phyloP scores from a whole-genome alignment of 2,329 filamentous ascomycete genomes.

The Penicillium oxalicum region DNA sequence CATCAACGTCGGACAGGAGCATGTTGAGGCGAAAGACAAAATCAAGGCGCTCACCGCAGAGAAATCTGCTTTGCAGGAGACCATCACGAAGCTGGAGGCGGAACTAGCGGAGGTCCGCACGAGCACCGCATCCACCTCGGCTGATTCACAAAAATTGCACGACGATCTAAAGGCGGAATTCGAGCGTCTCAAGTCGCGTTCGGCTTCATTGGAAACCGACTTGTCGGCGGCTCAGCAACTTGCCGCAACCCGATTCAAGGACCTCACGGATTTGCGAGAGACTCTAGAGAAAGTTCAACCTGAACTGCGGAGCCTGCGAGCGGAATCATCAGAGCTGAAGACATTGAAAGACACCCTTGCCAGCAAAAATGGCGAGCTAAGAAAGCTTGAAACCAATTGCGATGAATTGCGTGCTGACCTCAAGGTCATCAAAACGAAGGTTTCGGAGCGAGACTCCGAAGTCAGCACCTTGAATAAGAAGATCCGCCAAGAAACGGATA shows the following conservation, averaged over 20 bases:
- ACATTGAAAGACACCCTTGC: conserved; percentile 67
- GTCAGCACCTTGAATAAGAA: conserved; percentile 73
- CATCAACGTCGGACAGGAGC: conserved; percentile 70
- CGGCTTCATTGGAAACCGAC: conserved; percentile 69
- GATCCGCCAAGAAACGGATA: conserved; percentile 66
- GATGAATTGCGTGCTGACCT: conserved; percentile 75
- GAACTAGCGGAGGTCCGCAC: conserved; percentile 57
- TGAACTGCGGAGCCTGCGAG: conserved; percentile 71
- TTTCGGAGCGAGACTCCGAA: conserved; percentile 69
- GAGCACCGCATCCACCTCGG: conserved; percentile 41
- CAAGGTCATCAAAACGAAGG: conserved; percentile 60
- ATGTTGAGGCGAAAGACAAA: conserved; percentile 75
- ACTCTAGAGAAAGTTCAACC: conserved; percentile 78
- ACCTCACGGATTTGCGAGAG: conserved; percentile 73
- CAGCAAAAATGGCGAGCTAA: conserved; percentile 58
- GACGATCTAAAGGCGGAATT: conserved; percentile 57
- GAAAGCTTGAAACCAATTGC: conserved; percentile 72
- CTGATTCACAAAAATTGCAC: conserved; percentile 48
- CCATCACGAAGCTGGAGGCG: conserved; percentile 63
- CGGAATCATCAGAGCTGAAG: conserved; percentile 71
- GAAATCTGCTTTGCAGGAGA: conserved; percentile 59
- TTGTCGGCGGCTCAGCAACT: conserved; percentile 79
- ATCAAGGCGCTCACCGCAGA: conserved; percentile 64
- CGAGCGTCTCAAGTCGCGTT: conserved; percentile 65
- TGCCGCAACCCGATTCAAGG: conserved; percentile 80